phyloP scores from a whole-genome alignment of 1,139 yeast genomes.

The Suhomyces bribrorum region DNA sequence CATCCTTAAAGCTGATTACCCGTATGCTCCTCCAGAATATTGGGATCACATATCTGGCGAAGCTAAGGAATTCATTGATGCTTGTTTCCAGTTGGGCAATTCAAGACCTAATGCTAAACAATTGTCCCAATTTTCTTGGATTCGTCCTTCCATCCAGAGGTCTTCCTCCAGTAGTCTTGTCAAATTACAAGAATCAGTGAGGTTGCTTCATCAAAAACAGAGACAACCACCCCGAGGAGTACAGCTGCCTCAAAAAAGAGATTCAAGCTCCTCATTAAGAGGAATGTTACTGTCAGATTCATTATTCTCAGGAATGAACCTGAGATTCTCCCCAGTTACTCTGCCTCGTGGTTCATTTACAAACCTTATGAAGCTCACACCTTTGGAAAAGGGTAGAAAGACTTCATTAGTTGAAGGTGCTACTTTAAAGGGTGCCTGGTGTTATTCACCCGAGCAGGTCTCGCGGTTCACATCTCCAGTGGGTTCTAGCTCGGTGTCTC shows the following conservation, averaged over 20 bases:
- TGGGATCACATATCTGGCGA: constrained; percentile 56
- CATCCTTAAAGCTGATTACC: constrained; percentile 55
- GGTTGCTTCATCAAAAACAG: constrained; percentile 10
- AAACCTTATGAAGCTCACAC: constrained; percentile 6
- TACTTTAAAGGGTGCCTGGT: constrained; percentile 31
- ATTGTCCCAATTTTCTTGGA: constrained; percentile 52
- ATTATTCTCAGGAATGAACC: constrained; percentile 1
- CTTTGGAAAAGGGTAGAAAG: constrained; percentile 17
- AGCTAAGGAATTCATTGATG: constrained; percentile 60
- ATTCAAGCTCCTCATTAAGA: neutral
- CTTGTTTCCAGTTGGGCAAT: constrained; percentile 51
- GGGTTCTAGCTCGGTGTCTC: constrained; percentile 16
- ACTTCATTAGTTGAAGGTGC: constrained; percentile 20
- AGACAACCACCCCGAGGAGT: neutral
- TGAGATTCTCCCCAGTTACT: constrained; percentile 3
- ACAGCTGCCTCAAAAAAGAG: constrained; percentile 7
- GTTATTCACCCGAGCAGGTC: constrained; percentile 32
- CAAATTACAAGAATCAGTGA: constrained; percentile 12
- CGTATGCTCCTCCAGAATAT: constrained; percentile 60
- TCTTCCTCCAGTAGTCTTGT: constrained; percentile 4
- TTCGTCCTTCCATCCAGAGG: constrained; percentile 14
- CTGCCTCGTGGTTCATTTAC: constrained; percentile 5
- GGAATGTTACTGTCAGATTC: constrained; percentile 7
- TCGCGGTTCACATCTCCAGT: constrained; percentile 32
- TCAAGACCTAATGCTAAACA: constrained; percentile 51